Evolutionary conservation across 73 alveolate species (phyloP).

Genomic region (Paramecium octaurelia): DNA sequence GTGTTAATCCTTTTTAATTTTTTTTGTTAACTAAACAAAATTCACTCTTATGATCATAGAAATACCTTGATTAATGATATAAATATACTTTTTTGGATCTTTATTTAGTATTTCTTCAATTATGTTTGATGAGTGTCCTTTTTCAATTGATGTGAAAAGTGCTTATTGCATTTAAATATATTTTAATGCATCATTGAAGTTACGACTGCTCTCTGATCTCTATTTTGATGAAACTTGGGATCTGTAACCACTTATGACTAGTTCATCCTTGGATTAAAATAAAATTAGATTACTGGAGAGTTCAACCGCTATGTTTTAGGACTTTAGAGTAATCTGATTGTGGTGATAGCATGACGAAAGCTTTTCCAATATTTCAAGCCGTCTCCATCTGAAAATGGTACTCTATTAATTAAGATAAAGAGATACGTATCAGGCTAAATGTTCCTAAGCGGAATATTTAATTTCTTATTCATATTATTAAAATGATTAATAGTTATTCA

Average conservation of each 20-base stretch:
- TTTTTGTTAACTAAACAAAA: slow-evolving; percentile 35
- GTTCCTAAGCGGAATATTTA: not conserved
- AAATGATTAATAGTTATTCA: not conserved
- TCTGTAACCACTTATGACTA: not conserved
- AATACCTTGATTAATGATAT: not conserved
- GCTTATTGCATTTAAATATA: not conserved
- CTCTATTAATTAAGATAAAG: not conserved
- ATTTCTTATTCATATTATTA: not conserved
- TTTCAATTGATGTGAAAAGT: not conserved
- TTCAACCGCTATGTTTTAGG: not conserved
- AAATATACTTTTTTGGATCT: slow-evolving; percentile 5
- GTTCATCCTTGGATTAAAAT: not conserved
- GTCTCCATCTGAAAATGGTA: not conserved
- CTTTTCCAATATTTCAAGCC: not conserved
- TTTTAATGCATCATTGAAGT: not conserved
- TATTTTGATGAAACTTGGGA: not conserved
- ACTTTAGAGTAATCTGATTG: not conserved
- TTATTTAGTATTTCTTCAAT: not conserved
- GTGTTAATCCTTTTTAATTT: slow-evolving; percentile 63
- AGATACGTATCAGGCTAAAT: not conserved
- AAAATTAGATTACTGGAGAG: not conserved
- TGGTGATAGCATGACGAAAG: not conserved
- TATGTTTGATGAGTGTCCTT: not conserved
- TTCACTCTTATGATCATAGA: slow-evolving; percentile 34
- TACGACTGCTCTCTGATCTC: not conserved